These are phyloP conservation scores for Castanea sativa DNA, from an alignment of 306 rosid genomes.

Conservation along the genomic window DNA sequence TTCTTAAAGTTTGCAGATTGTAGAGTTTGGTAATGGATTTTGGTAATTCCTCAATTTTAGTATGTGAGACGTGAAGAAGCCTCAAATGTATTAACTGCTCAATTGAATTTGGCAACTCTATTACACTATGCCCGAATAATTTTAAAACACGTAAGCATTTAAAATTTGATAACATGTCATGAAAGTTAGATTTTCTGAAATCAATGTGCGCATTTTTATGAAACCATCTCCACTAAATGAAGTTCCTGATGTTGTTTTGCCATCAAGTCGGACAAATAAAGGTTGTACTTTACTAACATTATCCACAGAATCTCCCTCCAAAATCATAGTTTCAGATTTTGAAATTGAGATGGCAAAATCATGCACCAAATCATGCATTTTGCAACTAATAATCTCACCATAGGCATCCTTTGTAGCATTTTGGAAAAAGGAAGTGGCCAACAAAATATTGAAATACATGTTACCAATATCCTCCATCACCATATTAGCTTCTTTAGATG, in stretches of 20 bases:
- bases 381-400: background rate
- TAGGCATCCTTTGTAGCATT: background rate
- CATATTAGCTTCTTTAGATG: background rate
- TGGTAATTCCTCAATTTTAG: too few relatives aligned
- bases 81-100: background rate
- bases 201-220: background rate
- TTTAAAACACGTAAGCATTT: conserved; percentile 8
- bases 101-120: conserved; percentile 1
- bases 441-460: background rate
- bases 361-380: conserved; percentile 29
- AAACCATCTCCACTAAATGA: background rate
- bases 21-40: too few relatives aligned
- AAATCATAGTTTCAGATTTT: background rate
- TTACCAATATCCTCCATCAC: too few relatives aligned
- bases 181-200: background rate
- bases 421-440: conserved; percentile 13
- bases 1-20: conserved; percentile 7
- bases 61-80: too few relatives aligned
- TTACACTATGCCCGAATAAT: background rate
- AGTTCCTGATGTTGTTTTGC: too few relatives aligned
- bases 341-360: conserved; percentile 15
- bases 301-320: background rate
- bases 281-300: background rate
- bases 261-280: accelerated
- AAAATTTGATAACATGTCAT: background rate